Percentiles rank a stretch among this genome's conserved stretches.
phyloP scores from a whole-genome alignment of 2,329 filamentous ascomycete genomes.

The Ilyonectria robusta region DNA sequence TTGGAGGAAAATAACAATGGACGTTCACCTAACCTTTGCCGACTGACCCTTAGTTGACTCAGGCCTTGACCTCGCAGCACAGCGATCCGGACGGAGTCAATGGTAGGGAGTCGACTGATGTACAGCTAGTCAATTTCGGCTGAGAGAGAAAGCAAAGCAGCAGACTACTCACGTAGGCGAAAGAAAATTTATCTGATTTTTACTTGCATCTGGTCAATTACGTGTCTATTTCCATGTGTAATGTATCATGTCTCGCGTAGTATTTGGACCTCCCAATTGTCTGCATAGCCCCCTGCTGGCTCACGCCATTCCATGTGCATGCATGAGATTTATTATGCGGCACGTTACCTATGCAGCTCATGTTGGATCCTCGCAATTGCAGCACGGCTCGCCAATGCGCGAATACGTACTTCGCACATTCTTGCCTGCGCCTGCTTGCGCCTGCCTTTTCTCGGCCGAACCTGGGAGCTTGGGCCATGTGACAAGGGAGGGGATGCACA shows the following conservation, averaged over 20 bases:
- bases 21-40: conserved; percentile 24
- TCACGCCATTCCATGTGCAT: conserved; percentile 30
- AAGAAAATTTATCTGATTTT: conserved; percentile 37
- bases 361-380: conserved; percentile 10
- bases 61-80: conserved; percentile 2
- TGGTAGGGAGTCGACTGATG: conserved; percentile 22
- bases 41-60: conserved; percentile 31
- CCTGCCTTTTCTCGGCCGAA: conserved; percentile 19
- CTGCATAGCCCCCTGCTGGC: background rate
- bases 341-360: conserved; percentile 29
- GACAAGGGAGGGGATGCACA: conserved; percentile 37
- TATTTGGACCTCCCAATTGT: background rate
- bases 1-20: conserved; percentile 17
- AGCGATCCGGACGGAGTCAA: conserved; percentile 5
- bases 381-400: background rate
- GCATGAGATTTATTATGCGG: conserved; percentile 31
- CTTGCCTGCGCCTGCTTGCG: background rate
- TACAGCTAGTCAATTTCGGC: conserved; percentile 24
- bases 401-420: background rate
- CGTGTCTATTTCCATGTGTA: background rate
- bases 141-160: conserved; percentile 27
- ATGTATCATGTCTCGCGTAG: background rate
- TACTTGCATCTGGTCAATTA: conserved; percentile 6
- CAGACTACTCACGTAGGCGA: conserved; percentile 48
- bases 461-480: conserved; percentile 44